Conservation (phyloP, 2,329 filamentous ascomycete species). For the Aspergillus floridensis region DNA sequence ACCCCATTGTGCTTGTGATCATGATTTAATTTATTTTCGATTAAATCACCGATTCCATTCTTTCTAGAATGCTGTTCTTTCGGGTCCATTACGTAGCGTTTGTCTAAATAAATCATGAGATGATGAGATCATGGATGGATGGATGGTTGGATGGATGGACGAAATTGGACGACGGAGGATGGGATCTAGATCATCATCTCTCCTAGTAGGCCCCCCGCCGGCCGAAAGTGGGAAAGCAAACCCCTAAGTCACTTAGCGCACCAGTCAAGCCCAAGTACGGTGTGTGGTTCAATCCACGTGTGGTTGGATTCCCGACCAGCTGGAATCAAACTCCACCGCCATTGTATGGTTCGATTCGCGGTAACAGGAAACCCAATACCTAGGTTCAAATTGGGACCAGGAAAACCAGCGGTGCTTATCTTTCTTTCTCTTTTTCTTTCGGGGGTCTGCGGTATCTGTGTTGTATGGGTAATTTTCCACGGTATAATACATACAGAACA, state of each 20-base stretch:
- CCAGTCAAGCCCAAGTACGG: background rate
- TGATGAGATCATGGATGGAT: too few relatives aligned
- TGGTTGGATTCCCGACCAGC: background rate
- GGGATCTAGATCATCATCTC: background rate
- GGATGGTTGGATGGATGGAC: too few relatives aligned
- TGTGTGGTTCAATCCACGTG: constrained; percentile 16
- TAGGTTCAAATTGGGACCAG: background rate
- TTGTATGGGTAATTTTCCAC: background rate
- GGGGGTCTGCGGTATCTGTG: background rate
- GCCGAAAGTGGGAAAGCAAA: background rate
- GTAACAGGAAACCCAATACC: background rate
- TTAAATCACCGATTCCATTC: background rate
- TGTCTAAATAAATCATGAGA: background rate
- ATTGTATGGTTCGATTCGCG: background rate
- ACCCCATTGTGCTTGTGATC: background rate
- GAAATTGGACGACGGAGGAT: background rate
- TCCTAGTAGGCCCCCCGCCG: background rate
- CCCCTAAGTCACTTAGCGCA: background rate
- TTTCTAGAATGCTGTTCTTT: background rate
- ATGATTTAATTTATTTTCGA: background rate
- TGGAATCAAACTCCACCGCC: background rate
- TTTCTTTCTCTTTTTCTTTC: too few relatives aligned
- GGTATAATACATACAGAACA: background rate
- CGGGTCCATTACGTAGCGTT: background rate
- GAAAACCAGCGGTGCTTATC: background rate